Base-by-base conservation (phyloP, 2,329 filamentous ascomycete species). In the Colletotrichum musicola region DNA sequence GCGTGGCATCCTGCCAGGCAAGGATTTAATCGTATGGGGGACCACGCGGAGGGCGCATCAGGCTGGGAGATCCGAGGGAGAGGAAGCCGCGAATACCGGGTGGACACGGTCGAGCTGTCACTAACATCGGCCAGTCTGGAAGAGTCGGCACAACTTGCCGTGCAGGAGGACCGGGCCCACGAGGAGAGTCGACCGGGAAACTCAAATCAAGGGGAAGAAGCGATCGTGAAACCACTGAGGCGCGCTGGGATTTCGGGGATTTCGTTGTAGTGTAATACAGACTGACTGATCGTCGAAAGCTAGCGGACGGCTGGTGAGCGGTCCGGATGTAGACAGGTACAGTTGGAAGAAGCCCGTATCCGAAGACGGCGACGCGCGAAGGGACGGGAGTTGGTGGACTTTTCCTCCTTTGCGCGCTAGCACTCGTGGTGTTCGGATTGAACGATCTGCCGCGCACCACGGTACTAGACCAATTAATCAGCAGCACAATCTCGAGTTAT, bases 81-180 rank as follows among this genome's bases (percentile, higher is more conserved):
- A n/a, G 56, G 49, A 53, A 46, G 65, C 62, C 62, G 62, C 55
- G 50, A 66, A 60, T 40, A 51, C 55, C 50, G 62, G 50, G 22
- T 62, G 62, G 25, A 44, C 46, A 40, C 46, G 30, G 25, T 57
- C 64, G 14, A 50, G 18, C 56, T 51, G 40, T 61, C 62, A 51
- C 16, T 42, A 58, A 64, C 40, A 51, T 61, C 42, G 42, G 55
- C 35, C 22, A 47, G 54, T 50, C 61, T 49, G 42, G 30, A 68
- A 54, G n/a, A 49, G 40, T 65, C 54, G 65, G 61, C 65, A 68
- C 55, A 65, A 59, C 13, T 50, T 68, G 61, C 65, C 61, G 61
- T 40, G 16, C 38, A 40, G 61, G 40, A 20, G 40, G 54, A 59
- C 55, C 40, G 27, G 65, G 60, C 42, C 30, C 30, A 53, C 20